Percentiles rank a stretch among this genome's conserved stretches.
Evolutionary conservation across 129 eudicot genomes (phyloP).

Genomic region (Chrysanthemum lavandulifolium): DNA sequence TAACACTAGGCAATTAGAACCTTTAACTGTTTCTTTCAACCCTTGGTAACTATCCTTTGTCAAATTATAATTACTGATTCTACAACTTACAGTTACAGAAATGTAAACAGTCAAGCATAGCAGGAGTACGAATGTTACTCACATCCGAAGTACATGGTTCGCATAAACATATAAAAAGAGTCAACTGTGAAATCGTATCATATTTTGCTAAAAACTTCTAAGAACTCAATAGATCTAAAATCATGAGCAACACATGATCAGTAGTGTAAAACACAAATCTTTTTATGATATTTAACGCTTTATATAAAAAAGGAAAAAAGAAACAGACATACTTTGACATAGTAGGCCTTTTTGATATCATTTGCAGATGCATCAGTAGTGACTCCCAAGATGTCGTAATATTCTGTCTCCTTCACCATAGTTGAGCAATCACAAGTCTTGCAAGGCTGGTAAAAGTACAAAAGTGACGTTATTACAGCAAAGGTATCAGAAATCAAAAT

Average conservation of each 20-base stretch:
- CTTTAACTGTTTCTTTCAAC: background rate
- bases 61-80: too few species aligned
- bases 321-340: constrained; percentile 51
- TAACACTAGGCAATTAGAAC: background rate
- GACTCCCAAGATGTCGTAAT: constrained; percentile 80
- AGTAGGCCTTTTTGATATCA: constrained; percentile 87
- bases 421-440: constrained; percentile 19
- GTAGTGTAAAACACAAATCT: background rate
- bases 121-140: background rate
- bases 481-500: background rate
- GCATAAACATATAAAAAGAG: background rate
- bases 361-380: constrained; percentile 52
- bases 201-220: constrained; percentile 11
- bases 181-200: background rate
- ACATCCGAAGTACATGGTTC: constrained; percentile 1
- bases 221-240: background rate
- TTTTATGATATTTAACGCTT: constrained; percentile 3
- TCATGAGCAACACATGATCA: background rate
- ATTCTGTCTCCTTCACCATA: constrained; percentile 78
- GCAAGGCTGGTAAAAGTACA: constrained; percentile 16
- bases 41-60: background rate
- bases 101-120: too few species aligned
- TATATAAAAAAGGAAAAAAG: constrained; percentile 1
- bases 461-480: background rate
- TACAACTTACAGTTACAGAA: too few species aligned